These are phyloP conservation scores for Cordyceps tenuipes DNA, from an alignment of 2,329 filamentous ascomycete genomes.

Conservation along the genomic window DNA sequence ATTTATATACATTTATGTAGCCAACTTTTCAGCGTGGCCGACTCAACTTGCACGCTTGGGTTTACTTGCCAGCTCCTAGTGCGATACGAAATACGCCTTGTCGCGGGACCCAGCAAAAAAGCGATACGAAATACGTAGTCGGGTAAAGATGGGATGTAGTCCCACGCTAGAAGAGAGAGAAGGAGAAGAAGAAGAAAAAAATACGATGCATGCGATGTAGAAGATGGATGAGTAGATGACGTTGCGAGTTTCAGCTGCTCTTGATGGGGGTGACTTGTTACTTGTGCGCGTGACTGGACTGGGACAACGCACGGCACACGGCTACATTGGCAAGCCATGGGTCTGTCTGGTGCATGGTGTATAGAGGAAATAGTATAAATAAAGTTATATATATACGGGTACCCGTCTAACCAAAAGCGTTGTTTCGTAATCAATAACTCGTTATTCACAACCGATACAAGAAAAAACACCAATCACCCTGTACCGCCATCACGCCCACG, in stretches of 20 bases:
- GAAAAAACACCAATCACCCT: background rate
- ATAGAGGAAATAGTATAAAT: background rate
- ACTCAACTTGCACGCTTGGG: background rate
- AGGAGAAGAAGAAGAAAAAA: too few species aligned
- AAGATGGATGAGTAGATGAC: background rate
- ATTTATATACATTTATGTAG: background rate
- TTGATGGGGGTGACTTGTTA: too few species aligned
- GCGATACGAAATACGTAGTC: constrained; percentile 1
- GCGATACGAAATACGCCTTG: background rate
- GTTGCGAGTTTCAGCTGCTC: background rate
- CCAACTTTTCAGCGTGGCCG: background rate
- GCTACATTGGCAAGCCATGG: background rate
- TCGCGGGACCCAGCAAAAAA: background rate
- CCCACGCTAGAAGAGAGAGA: background rate
- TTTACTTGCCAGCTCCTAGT: background rate
- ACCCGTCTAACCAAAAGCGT: background rate
- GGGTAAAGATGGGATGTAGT: too few species aligned
- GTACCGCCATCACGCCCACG: background rate
- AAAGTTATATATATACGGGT: background rate
- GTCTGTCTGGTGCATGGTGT: background rate
- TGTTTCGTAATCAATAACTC: background rate
- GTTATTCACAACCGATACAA: background rate
- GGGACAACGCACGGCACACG: too few species aligned
- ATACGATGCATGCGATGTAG: background rate
- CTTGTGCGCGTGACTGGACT: too few species aligned